phyloP scores from a whole-genome alignment of 371 early-diverging fungal species.

The Mortierella sp. region DNA sequence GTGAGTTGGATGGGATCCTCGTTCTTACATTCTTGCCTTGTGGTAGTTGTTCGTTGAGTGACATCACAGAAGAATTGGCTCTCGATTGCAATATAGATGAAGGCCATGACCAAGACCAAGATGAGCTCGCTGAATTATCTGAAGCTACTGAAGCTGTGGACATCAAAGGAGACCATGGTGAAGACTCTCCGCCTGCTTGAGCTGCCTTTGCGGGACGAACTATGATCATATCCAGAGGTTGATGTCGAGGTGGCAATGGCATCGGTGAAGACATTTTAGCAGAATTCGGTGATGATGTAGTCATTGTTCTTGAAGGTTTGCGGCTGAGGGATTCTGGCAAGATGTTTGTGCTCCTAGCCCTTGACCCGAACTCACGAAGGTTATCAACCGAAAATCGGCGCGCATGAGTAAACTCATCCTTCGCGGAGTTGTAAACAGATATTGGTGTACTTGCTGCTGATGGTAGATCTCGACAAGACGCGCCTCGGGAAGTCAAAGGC shows the following conservation, averaged over 20 bases:
- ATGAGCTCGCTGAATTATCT: slow-evolving; percentile 5
- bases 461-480: neutral
- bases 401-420: slow-evolving; percentile 16
- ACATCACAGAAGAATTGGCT: slow-evolving; percentile 1
- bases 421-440: slow-evolving; percentile 22
- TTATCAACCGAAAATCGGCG: neutral
- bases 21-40: neutral
- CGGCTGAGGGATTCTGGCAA: neutral
- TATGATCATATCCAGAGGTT: slow-evolving; percentile 34
- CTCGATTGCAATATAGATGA: slow-evolving; percentile 13
- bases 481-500: neutral
- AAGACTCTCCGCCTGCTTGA: neutral
- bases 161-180: slow-evolving; percentile 18
- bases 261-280: neutral
- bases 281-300: neutral
- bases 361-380: neutral
- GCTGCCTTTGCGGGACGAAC: slow-evolving; percentile 9
- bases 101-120: slow-evolving; percentile 34
- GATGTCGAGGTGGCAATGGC: neutral
- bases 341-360: neutral
- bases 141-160: slow-evolving; percentile 6
- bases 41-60: neutral
- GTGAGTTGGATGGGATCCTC: neutral
- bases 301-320: neutral
- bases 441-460: slow-evolving; percentile 1